Percentiles rank a stretch among this genome's conserved stretches.
phyloP scores from a whole-genome alignment of 768 basidiomycete genomes.

The Infundibulicybe gibba region DNA sequence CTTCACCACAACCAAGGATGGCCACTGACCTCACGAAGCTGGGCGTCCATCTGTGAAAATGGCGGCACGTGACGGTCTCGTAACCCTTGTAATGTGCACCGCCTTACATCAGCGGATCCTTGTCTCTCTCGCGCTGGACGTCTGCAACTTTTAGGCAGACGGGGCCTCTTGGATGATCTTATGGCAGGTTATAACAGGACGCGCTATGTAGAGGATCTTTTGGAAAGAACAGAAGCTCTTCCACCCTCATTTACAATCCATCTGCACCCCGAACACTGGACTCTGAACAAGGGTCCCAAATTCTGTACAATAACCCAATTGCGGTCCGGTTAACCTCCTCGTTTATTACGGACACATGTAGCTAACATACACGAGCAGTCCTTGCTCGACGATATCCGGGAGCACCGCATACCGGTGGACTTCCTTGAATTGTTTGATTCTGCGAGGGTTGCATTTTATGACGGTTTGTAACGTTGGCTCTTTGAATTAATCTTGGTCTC shows the following conservation, averaged over 20 bases:
- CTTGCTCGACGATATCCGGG: slow-evolving; percentile 78
- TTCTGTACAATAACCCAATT: slow-evolving; percentile 75
- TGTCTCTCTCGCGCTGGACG: slow-evolving; percentile 3
- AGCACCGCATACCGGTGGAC: slow-evolving; percentile 81
- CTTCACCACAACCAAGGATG: no score
- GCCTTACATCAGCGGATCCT: slow-evolving; percentile 13
- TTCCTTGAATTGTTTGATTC: slow-evolving; percentile 79
- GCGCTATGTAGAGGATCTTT: slow-evolving; percentile 57
- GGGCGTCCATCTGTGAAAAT: slow-evolving; percentile 35
- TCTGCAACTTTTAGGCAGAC: not conserved
- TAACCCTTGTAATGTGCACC: slow-evolving; percentile 6
- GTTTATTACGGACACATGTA: not conserved
- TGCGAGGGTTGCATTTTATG: slow-evolving; percentile 75
- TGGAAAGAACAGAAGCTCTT: slow-evolving; percentile 49
- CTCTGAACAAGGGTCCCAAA: slow-evolving; percentile 76
- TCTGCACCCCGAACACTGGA: slow-evolving; percentile 78
- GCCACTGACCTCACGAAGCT: slow-evolving; percentile 42
- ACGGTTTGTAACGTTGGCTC: slow-evolving; percentile 47
- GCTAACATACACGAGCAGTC: slow-evolving; percentile 38
- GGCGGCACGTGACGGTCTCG: slow-evolving; percentile 26
- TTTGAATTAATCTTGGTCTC: not conserved
- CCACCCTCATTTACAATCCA: slow-evolving; percentile 79
- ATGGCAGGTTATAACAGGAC: slow-evolving; percentile 78
- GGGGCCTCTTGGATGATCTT: slow-evolving; percentile 12
- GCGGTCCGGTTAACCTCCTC: slow-evolving; percentile 37